Conservation (phyloP, 202 grass and related monocot genomes). For the Bolboschoenoplectus hybrid region DNA sequence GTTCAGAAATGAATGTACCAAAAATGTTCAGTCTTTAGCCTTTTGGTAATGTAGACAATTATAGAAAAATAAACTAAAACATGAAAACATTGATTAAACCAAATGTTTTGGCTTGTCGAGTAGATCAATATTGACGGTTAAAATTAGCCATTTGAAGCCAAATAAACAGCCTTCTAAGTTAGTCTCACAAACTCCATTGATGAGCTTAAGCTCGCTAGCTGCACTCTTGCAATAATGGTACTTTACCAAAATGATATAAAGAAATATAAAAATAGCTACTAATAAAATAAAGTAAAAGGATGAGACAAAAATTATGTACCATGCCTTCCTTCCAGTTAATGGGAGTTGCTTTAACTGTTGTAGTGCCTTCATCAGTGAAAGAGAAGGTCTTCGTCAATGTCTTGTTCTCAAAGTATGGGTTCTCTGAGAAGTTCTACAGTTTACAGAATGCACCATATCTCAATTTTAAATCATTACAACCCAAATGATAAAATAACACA, state of each 20-base stretch:
- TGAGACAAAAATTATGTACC: slow-evolving; percentile 41
- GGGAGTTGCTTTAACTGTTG: slow-evolving; percentile 57
- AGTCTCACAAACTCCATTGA: no score
- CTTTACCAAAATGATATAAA: background rate
- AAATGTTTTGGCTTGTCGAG: background rate
- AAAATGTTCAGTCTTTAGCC: background rate
- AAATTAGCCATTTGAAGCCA: background rate
- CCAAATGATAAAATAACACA: slow-evolving; percentile 20
- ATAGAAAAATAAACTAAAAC: background rate
- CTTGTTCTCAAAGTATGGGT: slow-evolving; percentile 83
- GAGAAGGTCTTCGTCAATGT: slow-evolving; percentile 66
- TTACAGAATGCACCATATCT: slow-evolving; percentile 36
- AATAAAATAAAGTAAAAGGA: background rate
- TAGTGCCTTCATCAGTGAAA: slow-evolving; percentile 61
- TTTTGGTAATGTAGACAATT: background rate
- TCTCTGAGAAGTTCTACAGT: slow-evolving; percentile 64
- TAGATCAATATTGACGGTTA: background rate
- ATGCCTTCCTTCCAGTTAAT: slow-evolving; percentile 86
- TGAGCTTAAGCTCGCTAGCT: background rate
- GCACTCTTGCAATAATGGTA: background rate
- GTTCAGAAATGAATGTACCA: background rate
- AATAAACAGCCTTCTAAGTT: background rate
- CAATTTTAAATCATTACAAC: slow-evolving; percentile 31
- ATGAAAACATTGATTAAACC: background rate
- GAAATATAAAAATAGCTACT: background rate